Evolutionary conservation across 2,329 filamentous ascomycete genomes (phyloP), one percentile per base, ranked within the genome.

Genomic region (Decorospora gaudefroyi): DNA sequence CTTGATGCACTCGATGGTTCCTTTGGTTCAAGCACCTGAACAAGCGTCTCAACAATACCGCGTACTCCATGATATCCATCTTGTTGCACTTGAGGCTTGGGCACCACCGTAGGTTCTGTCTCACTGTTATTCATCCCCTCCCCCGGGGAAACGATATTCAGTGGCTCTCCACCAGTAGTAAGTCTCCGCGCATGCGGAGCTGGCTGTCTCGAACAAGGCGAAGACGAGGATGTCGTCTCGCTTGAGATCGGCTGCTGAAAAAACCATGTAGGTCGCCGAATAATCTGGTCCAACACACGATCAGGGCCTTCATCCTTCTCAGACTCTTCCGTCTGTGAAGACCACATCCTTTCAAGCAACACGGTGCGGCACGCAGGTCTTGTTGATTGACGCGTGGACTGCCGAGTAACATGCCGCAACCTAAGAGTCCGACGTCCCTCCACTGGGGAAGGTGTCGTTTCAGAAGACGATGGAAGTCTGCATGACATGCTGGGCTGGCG

Each of bases 201-300:
- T 10, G 21, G 21, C 21, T 23, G 6, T 10, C 10, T 23, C 4
- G 34, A 32, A 19, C 26, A 19, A 12, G 18, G 15, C 21, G 11
- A 11, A 28, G 12, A 25, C 10, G 18, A 18, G 18, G 36, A 15
- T 11, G 23, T 17, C 15, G 22, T 19, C 33, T 21, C 31, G 6
- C 18, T 21, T 32, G 25, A 22, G 15, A 36, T 38, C 18, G 27
- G 32, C 25, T 15, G 28, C 21, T 26, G 37, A n/a, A 41, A 37
- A 22, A 33, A 12, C 18, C 29, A 33, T 9, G 42, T 46, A 23
- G 42, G 34, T 30, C 43, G 35, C 19, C 34, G 8, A 13, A 21
- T 26, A 9, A 37, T 22, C 18, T 19, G 5, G n/a, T 8, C 16
- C 18, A 23, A 6, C 18, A 17, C 28, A 32, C 17, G 37, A 15